Percentiles rank a stretch among this genome's conserved stretches.
phyloP scores from a whole-genome alignment of 1,284 basidiomycete genomes.

The Dichomitus squalens region DNA sequence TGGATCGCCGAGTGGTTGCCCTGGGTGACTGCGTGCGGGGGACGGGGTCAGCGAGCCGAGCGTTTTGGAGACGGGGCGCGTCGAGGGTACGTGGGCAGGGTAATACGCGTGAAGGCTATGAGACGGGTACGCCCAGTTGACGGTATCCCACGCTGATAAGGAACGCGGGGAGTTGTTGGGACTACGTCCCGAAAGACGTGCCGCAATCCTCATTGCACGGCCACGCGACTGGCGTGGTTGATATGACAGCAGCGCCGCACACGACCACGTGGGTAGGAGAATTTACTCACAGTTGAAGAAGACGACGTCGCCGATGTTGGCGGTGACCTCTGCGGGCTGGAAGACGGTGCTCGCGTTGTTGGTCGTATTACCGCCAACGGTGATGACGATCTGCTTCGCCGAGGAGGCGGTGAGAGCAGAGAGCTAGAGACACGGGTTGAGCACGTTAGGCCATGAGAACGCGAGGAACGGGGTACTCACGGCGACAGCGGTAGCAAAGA shows the following conservation, averaged over 20 bases:
- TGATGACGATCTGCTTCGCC: constrained; percentile 46
- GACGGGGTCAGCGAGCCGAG: not conserved
- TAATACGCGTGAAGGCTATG: no score
- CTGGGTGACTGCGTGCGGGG: constrained; percentile 45
- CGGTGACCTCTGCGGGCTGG: constrained; percentile 47
- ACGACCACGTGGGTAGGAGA: not conserved
- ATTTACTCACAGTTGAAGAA: constrained; percentile 53
- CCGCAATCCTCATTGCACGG: no score
- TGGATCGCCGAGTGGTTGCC: constrained; percentile 62
- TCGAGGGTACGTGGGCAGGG: not conserved
- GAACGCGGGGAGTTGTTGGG: no score
- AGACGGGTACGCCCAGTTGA: no score
- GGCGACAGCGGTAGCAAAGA: constrained; percentile 18
- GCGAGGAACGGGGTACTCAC: constrained; percentile 17
- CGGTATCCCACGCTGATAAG: no score
- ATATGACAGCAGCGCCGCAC: not conserved
- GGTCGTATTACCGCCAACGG: constrained; percentile 50
- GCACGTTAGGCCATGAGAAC: not conserved
- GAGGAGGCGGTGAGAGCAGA: constrained; percentile 24
- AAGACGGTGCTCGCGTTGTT: constrained; percentile 47
- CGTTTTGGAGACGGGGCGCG: not conserved
- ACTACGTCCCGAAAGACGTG: no score
- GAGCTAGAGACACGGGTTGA: constrained; percentile 14
- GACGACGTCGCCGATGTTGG: constrained; percentile 49
- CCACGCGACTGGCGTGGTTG: not conserved